A percentile compares a stretch with the other conserved stretches of the same genome.
Conservation (phyloP, 208 protist species). For the Crithidia fasciculata region DNA sequence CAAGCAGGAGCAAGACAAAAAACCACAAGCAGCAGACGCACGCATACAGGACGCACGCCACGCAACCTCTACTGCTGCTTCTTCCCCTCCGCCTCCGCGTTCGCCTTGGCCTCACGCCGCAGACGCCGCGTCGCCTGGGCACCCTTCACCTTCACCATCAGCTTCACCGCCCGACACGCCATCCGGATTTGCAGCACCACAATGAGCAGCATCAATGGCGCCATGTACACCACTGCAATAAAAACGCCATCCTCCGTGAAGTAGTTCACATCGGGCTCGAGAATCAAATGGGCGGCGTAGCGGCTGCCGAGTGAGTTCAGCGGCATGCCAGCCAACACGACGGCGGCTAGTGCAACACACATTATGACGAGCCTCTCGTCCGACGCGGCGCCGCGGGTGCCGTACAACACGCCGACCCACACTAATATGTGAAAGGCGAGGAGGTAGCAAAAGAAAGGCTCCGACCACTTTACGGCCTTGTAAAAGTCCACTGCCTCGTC, state of each 20-base stretch:
- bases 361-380: slow-evolving; percentile 47
- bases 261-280: slow-evolving; percentile 63
- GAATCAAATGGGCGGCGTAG: slow-evolving; percentile 47
- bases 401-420: slow-evolving; percentile 26
- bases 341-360: slow-evolving; percentile 39
- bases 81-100: slow-evolving; percentile 1
- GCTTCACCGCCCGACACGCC: slow-evolving; percentile 32
- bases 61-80: slow-evolving; percentile 20
- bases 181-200: slow-evolving; percentile 44
- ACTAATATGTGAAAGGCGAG: slow-evolving; percentile 54
- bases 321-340: slow-evolving; percentile 35
- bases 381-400: slow-evolving; percentile 37
- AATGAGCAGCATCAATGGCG: slow-evolving; percentile 59
- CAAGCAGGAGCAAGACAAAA: neutral
- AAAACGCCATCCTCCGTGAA: slow-evolving; percentile 77
- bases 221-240: slow-evolving; percentile 57
- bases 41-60: neutral
- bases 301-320: slow-evolving; percentile 44
- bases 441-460: slow-evolving; percentile 79
- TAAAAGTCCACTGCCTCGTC: slow-evolving; percentile 41
- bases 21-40: neutral
- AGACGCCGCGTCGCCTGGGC: slow-evolving; percentile 19
- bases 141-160: slow-evolving; percentile 38
- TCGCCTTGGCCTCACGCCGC: slow-evolving; percentile 10
- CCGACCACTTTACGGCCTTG: slow-evolving; percentile 66